Evolutionary conservation across 2,329 filamentous ascomycete species (phyloP).

Genomic region (Fusarium incarnatum): DNA sequence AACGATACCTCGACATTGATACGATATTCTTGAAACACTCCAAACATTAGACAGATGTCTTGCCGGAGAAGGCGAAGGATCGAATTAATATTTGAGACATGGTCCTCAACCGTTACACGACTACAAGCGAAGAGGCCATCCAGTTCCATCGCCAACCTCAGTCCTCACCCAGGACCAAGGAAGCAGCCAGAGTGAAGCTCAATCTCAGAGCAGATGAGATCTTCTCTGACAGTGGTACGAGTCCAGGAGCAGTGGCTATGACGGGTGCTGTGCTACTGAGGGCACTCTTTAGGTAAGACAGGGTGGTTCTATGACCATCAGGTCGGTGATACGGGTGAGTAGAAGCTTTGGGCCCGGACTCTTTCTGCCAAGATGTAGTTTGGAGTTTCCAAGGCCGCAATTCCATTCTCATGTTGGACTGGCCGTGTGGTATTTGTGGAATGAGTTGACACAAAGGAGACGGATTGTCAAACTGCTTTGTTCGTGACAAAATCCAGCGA

Average conservation of each 20-base stretch:
- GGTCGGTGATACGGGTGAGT: constrained; percentile 21
- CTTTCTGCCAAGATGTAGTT: neutral
- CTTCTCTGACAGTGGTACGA: constrained; percentile 51
- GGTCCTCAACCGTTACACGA: constrained; percentile 42
- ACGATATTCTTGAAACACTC: constrained; percentile 45
- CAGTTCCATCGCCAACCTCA: constrained; percentile 39
- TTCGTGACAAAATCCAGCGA: neutral
- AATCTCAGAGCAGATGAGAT: constrained; percentile 40
- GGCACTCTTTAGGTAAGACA: constrained; percentile 31
- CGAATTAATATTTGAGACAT: constrained; percentile 52
- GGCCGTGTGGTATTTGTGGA: neutral
- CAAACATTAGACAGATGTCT: constrained; percentile 30
- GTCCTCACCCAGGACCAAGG: constrained; percentile 19
- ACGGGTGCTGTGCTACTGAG: constrained; percentile 54
- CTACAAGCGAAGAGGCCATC: constrained; percentile 34
- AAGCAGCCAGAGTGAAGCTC: constrained; percentile 11
- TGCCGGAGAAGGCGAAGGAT: constrained; percentile 38
- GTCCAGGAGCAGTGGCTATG: constrained; percentile 47
- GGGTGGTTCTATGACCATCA: constrained; percentile 32
- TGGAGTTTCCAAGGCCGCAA: neutral
- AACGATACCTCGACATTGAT: constrained; percentile 29
- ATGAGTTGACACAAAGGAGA: neutral
- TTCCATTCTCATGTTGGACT: neutral
- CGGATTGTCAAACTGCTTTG: neutral
- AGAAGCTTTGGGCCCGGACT: constrained; percentile 5